phyloP scores from a whole-genome alignment of 805 yeast genomes.

The Wickerhamomyces subpelliculosus region DNA sequence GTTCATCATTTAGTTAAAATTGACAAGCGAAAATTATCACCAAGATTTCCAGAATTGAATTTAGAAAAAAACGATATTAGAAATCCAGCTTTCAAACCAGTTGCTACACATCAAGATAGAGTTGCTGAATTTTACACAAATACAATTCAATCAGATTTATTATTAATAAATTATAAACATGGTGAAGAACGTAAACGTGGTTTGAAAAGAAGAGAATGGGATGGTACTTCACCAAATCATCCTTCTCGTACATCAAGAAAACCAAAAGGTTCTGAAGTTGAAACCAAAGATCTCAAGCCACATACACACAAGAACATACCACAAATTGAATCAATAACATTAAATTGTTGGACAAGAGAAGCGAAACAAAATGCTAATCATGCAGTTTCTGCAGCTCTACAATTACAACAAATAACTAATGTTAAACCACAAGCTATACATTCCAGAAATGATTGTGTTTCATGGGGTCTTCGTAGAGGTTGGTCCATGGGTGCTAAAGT shows the following conservation, averaged over 20 bases:
- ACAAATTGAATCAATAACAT: conserved; percentile 51
- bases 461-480: conserved; percentile 84
- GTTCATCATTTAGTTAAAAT: conserved; percentile 85
- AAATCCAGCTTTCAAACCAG: conserved; percentile 73
- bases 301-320: conserved; percentile 70
- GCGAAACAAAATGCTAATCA: conserved; percentile 66
- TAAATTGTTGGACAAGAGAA: conserved; percentile 71
- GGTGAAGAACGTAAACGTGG: conserved; percentile 50
- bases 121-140: conserved; percentile 68
- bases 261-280: conserved; percentile 69
- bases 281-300: conserved; percentile 68
- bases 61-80: conserved; percentile 67
- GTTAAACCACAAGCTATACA: conserved; percentile 67
- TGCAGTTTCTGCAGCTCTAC: conserved; percentile 70
- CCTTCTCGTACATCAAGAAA: conserved; percentile 70
- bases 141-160: conserved; percentile 68
- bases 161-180: conserved; percentile 74
- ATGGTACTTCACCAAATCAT: conserved; percentile 82
- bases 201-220: conserved; percentile 75
- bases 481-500: conserved; percentile 88
- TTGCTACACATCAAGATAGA: conserved; percentile 71
- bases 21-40: conserved; percentile 67
- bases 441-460: conserved; percentile 73
- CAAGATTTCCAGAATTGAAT: conserved; percentile 63
- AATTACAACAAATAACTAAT: conserved; percentile 92